These are phyloP conservation scores for Fusarium robinianum DNA, from an alignment of 2,329 filamentous ascomycete species.

Conservation along the genomic window DNA sequence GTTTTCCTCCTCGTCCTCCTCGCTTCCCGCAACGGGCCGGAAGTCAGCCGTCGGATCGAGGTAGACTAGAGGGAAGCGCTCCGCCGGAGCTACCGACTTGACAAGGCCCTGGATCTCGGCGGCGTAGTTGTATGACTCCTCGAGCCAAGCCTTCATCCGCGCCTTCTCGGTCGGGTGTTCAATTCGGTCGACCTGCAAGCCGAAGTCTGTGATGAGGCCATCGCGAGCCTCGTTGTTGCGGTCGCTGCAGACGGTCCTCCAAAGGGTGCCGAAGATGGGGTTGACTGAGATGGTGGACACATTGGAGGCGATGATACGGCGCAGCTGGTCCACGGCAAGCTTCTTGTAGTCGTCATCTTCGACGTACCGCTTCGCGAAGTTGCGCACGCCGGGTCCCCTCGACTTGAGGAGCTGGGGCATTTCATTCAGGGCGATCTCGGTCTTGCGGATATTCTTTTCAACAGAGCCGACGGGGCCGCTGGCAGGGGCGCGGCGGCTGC, in stretches of 20 bases:
- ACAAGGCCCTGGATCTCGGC: constrained; percentile 49
- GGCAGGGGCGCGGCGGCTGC: neutral
- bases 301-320: constrained; percentile 49
- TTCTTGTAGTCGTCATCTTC: constrained; percentile 44
- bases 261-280: constrained; percentile 55
- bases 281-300: constrained; percentile 52
- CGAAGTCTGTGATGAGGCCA: constrained; percentile 48
- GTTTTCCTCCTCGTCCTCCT: constrained; percentile 14
- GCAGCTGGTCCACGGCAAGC: constrained; percentile 46
- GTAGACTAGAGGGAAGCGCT: constrained; percentile 53
- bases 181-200: constrained; percentile 45
- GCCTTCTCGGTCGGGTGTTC: constrained; percentile 39
- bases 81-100: constrained; percentile 41
- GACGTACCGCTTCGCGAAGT: constrained; percentile 48
- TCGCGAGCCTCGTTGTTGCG: constrained; percentile 47
- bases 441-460: constrained; percentile 8
- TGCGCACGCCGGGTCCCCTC: constrained; percentile 33
- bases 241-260: constrained; percentile 55
- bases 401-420: constrained; percentile 33
- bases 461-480: neutral
- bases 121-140: constrained; percentile 55
- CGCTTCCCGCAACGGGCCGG: constrained; percentile 19
- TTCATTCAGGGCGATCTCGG: constrained; percentile 24
- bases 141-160: constrained; percentile 53
- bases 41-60: constrained; percentile 54